Evolutionary conservation across 2,329 filamentous ascomycete species (phyloP), one percentile per base, ranked within the genome.

Genomic region (Monilinia fructicola): DNA sequence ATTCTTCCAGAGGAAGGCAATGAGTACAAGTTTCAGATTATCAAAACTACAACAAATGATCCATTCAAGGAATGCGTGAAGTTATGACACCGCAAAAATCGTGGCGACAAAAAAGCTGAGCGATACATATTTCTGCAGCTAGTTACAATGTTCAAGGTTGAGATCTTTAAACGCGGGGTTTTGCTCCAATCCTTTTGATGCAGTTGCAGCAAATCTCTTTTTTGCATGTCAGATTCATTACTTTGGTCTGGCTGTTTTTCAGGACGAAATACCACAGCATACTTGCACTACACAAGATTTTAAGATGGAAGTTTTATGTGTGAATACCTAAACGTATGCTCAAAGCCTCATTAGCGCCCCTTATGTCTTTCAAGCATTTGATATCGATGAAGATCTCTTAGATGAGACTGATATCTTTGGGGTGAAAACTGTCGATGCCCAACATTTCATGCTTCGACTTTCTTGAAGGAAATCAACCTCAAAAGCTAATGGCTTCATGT

Each of bases 31-130:
- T 50, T 65, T 0, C 3, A 40, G 21, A 42, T 69, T 4, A 54
- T 56, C 31, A 23, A 62, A 2, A 1, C 42, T 53, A 35, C 52
- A 3, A 42, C 54, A 10, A 16, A 16, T 3, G 61, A 56, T 3
- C 48, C 40, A 9, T 67, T 65, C 38, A 26, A 67, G 9, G 68
- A 67, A 28, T 53, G 55, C 58, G 38, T 68, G 40, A 67, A 60
- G 21, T 3, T 67, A 7, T 53, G 65, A 56, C 62, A 65, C 6
- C 55, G 40, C 1, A 50, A 67, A 35, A 62, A 50, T 12, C 55
- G 11, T 10, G 26, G 60, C n/a, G 65, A 46, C 46, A n/a, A 26
- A 7, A 12, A 6, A 9, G 58, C 52, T 31, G 52, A 69, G 14
- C 28, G 54, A 21, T 65, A 69, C 18, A 65, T 67, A 12, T 40